Conservation (phyloP, 257 asterid species). For the Salvia rosmarinus region DNA sequence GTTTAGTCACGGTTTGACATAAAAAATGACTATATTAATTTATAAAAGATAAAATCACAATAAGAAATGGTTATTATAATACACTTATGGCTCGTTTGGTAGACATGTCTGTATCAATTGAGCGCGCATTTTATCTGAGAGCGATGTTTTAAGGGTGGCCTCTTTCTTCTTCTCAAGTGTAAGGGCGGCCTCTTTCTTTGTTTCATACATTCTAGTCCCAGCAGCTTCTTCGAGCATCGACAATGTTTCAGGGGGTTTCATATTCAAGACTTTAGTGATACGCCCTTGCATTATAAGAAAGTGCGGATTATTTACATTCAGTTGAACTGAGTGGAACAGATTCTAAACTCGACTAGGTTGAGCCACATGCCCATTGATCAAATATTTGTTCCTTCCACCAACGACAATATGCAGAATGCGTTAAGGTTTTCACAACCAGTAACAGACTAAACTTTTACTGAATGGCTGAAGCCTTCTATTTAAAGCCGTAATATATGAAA, state of each 20-base stretch:
- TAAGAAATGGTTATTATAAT: no score
- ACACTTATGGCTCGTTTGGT: no score
- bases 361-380: constrained; percentile 96
- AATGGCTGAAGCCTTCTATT: not conserved
- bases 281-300: constrained; percentile 99
- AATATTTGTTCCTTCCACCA: constrained; percentile 98
- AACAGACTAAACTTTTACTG: not conserved
- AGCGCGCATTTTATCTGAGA: no score
- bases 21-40: no score
- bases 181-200: constrained; percentile 95
- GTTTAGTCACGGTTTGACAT: no score
- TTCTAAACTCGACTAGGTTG: constrained; percentile 98
- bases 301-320: constrained; percentile 96
- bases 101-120: no score
- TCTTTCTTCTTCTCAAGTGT: constrained; percentile 98
- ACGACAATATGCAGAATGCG: constrained; percentile 82
- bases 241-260: constrained; percentile 97
- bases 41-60: no score
- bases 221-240: constrained; percentile 99
- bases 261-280: constrained; percentile 91
- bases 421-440: constrained; percentile 12
- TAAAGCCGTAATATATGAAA: not conserved
- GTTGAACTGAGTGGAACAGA: constrained; percentile 98
- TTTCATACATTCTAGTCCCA: constrained; percentile 99
- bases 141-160: no score